A percentile compares a stretch with the other conserved stretches of the same genome.
Conservation (phyloP, 148 eudicot genomes). For the Spergularia bocconei region DNA sequence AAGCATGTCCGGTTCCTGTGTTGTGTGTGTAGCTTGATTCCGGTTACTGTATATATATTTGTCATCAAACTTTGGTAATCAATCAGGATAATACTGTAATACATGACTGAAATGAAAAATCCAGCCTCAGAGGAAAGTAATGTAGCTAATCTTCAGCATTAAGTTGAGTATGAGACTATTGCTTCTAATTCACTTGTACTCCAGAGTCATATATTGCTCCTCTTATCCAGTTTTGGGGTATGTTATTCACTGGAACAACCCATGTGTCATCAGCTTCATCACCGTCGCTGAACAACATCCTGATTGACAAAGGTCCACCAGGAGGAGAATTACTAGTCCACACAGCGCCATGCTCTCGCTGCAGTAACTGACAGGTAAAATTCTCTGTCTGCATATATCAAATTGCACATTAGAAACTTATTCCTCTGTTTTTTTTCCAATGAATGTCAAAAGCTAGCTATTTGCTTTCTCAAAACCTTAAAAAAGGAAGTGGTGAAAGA, state of each 20-base stretch:
- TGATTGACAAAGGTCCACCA: slow-evolving; percentile 50
- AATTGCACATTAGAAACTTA: neutral
- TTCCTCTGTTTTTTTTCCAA: neutral
- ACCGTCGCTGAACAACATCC: slow-evolving; percentile 70
- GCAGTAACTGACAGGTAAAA: slow-evolving; percentile 61
- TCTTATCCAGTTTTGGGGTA: slow-evolving; percentile 65
- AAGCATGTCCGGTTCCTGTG: too few species aligned
- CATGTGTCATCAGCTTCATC: slow-evolving; percentile 57
- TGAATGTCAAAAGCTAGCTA: neutral
- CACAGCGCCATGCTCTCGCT: slow-evolving; percentile 69
- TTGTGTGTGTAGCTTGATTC: too few species aligned
- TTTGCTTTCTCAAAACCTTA: too few species aligned
- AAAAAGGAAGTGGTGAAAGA: too few species aligned
- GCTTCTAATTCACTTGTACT: slow-evolving; percentile 49
- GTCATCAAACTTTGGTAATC: too few species aligned
- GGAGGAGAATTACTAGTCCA: slow-evolving; percentile 68
- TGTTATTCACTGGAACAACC: slow-evolving; percentile 57
- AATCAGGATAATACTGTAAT: neutral
- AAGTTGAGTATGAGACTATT: neutral
- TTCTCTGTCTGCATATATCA: slow-evolving; percentile 48
- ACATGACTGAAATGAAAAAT: neutral
- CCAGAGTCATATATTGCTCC: slow-evolving; percentile 76
- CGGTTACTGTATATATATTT: too few species aligned
- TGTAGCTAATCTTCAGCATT: slow-evolving; percentile 4
- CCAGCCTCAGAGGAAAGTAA: neutral